Base-by-base conservation (phyloP, 2,329 filamentous ascomycete genomes). In the Magnaporthiopsis rhizophila region DNA sequence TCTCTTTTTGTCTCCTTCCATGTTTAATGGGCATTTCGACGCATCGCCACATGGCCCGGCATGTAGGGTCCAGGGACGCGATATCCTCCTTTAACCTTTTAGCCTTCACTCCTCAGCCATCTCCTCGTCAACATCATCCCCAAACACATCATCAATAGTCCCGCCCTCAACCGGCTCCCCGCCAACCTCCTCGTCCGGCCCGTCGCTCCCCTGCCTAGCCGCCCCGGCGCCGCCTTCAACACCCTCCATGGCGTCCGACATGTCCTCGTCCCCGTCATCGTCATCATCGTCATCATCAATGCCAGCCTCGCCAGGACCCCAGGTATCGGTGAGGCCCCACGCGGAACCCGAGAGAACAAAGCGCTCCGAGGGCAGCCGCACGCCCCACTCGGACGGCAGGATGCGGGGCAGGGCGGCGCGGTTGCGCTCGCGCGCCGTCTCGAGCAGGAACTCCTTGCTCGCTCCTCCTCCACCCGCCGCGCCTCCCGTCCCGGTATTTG, bases 401-500 rank as follows among this genome's bases (percentile, higher is more conserved):
- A 89, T 83, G 66, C 83, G 81, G 26, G 87, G 87, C 67, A 92
- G 75, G 1, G 82, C 83, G 34, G 89, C 79, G 69, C 84, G 85
- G 76, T 92, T 92, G 67, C 87, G 79, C 72, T 89, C 86, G 67
- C 83, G 80, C 15, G 89, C 90, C n/a, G 92, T 79, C 73, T 92
- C 89, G 65, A 88, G 78, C 78, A 93, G 81, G 74, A 89, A 92
- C 68, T 94, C 90, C 72, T 93, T 93, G 74, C 81, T 84, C 62
- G 85, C 78, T 11, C 83, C 84, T 45, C 82, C 76, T 8, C 75
- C 77, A 2, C 32, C n/a, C n/a, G n/a, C n/a, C n/a, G n/a, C 32
- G 32, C 72, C 74, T 1, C 69, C 78, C 11, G 36, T 13, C 36
- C 28, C 28, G 28, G 28, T 30, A 5, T 30, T 30, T 30, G 36